Base-by-base conservation (phyloP, 108 stramenopile genomes). In the Discostella pseudostelligera region DNA sequence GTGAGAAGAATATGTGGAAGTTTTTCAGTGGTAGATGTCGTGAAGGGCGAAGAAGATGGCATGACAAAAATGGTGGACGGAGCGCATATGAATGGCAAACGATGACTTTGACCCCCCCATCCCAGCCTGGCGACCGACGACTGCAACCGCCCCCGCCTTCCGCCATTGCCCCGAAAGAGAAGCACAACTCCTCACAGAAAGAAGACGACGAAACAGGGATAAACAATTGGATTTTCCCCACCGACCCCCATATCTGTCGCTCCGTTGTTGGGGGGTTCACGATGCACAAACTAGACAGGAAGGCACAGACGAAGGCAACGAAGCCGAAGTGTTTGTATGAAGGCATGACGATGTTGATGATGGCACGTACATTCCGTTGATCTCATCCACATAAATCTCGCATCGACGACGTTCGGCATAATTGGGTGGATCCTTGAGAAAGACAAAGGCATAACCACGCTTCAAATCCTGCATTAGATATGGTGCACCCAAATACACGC, bases 381-480 rank as follows among this genome's bases (percentile, higher is more conserved):
- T 86, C 48, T 76, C 87, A 17, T 50, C 40, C 17, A 93, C 84
- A 56, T 78, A 89, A 43, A 61, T 57, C 70, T 93, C 87, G 6
- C 74, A 62, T 22, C 78, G 72, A 25, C 86, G 80, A 70, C 88
- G 88, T 62, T 89, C 92, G 6, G 68, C 72, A 32, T 81, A 56
- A 19, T 53, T 61, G 9, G 55, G 44, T 3, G 85, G 85, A 76
- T 93, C 92, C 71, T 88, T 88, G 40, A 93, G 69, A 58, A 89
- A 93, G 62, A 93, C 87, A 75, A 93, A 93, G 64, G 81, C 81
- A 70, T 82, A 93, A 12, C 92, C 92, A 13, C 92, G 83, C 57
- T 93, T 93, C 58, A 87, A 69, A 54, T 93, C 92, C 35, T 88
- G 78, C 5, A 32, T 4, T 32, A 32, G 3, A 32, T 32, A 5